Conservation (phyloP, 169 alveolate species). For the Plasmodium relictum region DNA sequence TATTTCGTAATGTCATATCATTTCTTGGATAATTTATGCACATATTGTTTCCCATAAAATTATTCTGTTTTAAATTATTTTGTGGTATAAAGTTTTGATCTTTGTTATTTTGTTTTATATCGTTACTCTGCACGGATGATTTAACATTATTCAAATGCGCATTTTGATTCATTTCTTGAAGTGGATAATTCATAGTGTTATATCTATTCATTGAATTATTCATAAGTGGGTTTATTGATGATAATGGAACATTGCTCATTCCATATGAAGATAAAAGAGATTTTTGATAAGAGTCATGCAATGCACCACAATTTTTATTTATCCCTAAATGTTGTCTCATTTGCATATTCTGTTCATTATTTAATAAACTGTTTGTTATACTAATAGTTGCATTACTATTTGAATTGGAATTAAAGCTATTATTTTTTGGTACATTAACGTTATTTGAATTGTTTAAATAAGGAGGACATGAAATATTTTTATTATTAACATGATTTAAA, state of each 20-base stretch:
- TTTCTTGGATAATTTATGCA: constrained; percentile 42
- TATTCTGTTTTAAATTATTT: constrained; percentile 32
- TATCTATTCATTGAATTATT: constrained; percentile 45
- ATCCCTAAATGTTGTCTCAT: constrained; percentile 53
- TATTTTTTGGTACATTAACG: background rate
- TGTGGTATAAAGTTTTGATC: constrained; percentile 7
- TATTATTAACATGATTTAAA: constrained; percentile 33
- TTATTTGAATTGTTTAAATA: constrained; percentile 16
- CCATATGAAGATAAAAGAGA: constrained; percentile 33
- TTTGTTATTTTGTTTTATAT: constrained; percentile 24
- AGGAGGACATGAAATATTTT: background rate
- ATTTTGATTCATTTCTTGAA: constrained; percentile 62
- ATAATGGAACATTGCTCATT: constrained; percentile 23
- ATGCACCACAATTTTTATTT: constrained; percentile 39
- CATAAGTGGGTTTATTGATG: constrained; percentile 2
- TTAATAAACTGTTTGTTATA: constrained; percentile 58
- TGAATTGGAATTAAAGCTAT: background rate
- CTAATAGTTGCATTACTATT: constrained; percentile 33
- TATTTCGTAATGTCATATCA: constrained; percentile 48
- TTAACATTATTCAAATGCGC: constrained; percentile 24
- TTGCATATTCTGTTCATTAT: constrained; percentile 39
- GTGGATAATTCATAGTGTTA: constrained; percentile 18
- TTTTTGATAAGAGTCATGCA: constrained; percentile 51
- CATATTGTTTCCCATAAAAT: constrained; percentile 24
- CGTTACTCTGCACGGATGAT: constrained; percentile 12